Conservation (phyloP, 2,329 filamentous ascomycete genomes). For the Tolypocladium capitatum region DNA sequence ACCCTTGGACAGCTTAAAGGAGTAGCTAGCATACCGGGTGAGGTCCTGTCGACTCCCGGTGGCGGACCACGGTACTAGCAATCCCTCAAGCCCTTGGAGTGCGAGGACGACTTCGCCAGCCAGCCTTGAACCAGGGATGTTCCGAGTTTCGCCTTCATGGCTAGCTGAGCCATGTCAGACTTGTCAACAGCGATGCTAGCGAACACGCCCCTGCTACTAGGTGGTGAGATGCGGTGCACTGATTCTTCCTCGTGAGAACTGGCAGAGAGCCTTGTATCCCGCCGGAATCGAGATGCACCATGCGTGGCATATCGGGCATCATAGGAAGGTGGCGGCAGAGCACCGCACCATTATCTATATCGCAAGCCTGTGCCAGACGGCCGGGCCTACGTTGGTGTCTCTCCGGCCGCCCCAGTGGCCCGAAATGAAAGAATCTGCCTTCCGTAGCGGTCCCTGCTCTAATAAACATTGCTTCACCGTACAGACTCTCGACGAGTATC, state of each 20-base stretch:
- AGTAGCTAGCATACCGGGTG: background rate
- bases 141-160: background rate
- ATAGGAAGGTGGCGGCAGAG: too few relatives aligned
- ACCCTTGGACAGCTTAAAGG: background rate
- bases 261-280: background rate
- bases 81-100: background rate
- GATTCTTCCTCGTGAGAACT: background rate
- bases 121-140: background rate
- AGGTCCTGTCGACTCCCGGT: background rate
- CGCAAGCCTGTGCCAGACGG: background rate
- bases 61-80: background rate
- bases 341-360: background rate
- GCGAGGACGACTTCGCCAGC: background rate
- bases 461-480: background rate
- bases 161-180: background rate
- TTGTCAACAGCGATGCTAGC: background rate
- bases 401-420: too few relatives aligned
- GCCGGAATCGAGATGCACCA: background rate
- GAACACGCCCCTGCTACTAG: background rate
- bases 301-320: too few relatives aligned
- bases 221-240: background rate
- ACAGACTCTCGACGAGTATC: background rate
- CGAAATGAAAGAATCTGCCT: background rate
- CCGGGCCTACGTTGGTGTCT: background rate
- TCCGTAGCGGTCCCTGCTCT: background rate